phyloP scores from a whole-genome alignment of 2,329 filamentous ascomycete species.

The Emmonsia crescens region DNA sequence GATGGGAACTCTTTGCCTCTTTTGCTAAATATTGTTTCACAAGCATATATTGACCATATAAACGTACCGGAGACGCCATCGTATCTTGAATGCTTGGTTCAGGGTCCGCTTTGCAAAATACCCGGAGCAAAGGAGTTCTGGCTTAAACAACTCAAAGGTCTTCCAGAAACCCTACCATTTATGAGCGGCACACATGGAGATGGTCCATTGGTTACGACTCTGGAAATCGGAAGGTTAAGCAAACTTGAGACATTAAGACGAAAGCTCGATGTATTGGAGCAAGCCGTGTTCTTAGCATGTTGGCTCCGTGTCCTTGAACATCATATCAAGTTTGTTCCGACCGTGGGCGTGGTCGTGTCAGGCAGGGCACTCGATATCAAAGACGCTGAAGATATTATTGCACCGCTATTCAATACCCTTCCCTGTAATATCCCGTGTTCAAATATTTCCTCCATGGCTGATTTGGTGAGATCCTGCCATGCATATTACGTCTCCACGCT shows the following conservation, averaged over 20 bases:
- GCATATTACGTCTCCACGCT: constrained; percentile 57
- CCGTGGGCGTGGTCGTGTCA: constrained; percentile 66
- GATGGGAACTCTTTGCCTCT: constrained; percentile 69
- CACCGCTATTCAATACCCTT: constrained; percentile 83
- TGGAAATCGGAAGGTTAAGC: constrained; percentile 25
- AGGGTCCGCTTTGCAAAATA: constrained; percentile 52
- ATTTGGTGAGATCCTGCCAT: constrained; percentile 55
- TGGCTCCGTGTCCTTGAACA: constrained; percentile 57
- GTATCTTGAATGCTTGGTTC: constrained; percentile 57
- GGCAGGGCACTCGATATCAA: constrained; percentile 63
- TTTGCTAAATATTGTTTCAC: constrained; percentile 50
- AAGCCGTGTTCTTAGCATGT: constrained; percentile 64
- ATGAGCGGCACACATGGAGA: constrained; percentile 15
- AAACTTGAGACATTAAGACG: constrained; percentile 45
- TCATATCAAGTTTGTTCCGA: constrained; percentile 38
- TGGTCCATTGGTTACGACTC: constrained; percentile 13
- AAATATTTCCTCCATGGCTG: constrained; percentile 44
- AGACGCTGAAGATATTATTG: constrained; percentile 56
- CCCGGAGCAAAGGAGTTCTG: constrained; percentile 55
- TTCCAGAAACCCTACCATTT: constrained; percentile 20
- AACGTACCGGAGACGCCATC: constrained; percentile 33
- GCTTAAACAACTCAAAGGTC: constrained; percentile 43
- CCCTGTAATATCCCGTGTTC: constrained; percentile 51
- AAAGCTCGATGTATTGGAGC: constrained; percentile 60
- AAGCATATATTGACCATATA: constrained; percentile 37